Conservation (phyloP, 192 early-diverging fungal species). For the Coemansia sp. region DNA sequence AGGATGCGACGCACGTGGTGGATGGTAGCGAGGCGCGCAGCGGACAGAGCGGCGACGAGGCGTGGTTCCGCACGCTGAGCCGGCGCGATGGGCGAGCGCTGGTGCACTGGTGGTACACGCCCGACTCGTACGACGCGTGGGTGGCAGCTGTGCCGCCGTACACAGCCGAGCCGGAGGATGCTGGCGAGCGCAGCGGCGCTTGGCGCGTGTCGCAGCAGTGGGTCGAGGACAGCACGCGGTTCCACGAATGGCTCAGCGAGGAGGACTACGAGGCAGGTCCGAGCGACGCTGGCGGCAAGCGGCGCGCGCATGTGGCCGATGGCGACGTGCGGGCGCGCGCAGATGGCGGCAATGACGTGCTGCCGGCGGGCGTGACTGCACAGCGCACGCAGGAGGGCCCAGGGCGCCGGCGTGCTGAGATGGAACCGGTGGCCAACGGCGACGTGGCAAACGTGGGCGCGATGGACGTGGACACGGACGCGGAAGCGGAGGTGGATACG, state of each 20-base stretch:
- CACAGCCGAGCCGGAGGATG: conserved; percentile 58
- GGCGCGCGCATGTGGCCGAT: conserved; percentile 34
- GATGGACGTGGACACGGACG: conserved; percentile 27
- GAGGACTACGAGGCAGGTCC: conserved; percentile 73
- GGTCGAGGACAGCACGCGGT: conserved; percentile 70
- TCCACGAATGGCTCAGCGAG: conserved; percentile 84
- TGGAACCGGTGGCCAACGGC: conserved; percentile 36
- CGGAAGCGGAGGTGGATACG: conserved; percentile 6
- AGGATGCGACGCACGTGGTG: conserved; percentile 34
- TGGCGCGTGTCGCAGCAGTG: conserved; percentile 72
- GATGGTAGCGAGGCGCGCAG: conserved; percentile 15
- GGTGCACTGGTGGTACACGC: conserved; percentile 80
- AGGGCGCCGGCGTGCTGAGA: conserved; percentile 30
- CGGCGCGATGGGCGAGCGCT: conserved; percentile 56
- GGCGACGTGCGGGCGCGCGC: conserved; percentile 31
- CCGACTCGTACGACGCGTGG: conserved; percentile 80
- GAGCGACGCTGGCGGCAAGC: conserved; percentile 42
- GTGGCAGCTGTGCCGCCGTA: conserved; percentile 60
- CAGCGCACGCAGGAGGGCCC: conserved; percentile 16
- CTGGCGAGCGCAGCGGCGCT: conserved; percentile 62
- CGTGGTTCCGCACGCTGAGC: conserved; percentile 50
- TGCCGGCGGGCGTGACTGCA: conserved; percentile 18
- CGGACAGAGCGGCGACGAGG: conserved; percentile 19
- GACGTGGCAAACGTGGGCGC: conserved; percentile 31
- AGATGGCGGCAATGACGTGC: conserved; percentile 22